phyloP scores from a whole-genome alignment of 2,329 filamentous ascomycete genomes.

The Conoideocrella luteorostrata region DNA sequence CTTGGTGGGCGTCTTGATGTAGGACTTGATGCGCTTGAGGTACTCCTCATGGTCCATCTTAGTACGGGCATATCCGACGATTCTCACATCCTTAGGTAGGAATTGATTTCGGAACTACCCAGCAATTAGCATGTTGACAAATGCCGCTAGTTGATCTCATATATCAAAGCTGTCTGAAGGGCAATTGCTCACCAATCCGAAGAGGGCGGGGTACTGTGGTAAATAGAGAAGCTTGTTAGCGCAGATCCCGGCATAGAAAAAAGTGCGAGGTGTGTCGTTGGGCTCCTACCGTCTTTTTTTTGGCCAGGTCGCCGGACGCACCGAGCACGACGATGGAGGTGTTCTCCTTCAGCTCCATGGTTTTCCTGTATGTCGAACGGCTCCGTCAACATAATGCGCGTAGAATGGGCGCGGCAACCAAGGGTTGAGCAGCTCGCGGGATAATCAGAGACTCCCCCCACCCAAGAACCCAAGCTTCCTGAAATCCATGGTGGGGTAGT shows the following conservation, averaged over 20 bases:
- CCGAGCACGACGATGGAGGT: constrained; percentile 94
- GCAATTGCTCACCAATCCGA: constrained; percentile 72
- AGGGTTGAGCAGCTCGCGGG: constrained; percentile 3
- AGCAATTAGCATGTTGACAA: not conserved
- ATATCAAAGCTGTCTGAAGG: not conserved
- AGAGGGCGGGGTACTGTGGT: constrained; percentile 83
- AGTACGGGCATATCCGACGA: constrained; percentile 97
- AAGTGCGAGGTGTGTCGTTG: constrained; percentile 5
- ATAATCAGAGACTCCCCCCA: constrained; percentile 5
- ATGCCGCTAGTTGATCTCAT: not conserved
- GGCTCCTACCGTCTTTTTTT: constrained; percentile 90
- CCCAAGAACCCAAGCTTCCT: constrained; percentile 8
- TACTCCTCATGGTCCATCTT: constrained; percentile 99
- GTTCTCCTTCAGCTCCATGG: constrained; percentile 96
- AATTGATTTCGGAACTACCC: constrained; percentile 94
- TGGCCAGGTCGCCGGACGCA: constrained; percentile 93
- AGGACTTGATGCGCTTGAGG: constrained; percentile 87
- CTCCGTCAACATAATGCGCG: constrained; percentile 9
- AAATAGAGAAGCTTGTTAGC: constrained; percentile 16
- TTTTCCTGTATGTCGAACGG: constrained; percentile 42
- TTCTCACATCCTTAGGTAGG: constrained; percentile 91
- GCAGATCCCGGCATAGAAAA: not conserved
- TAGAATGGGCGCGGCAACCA: not conserved
- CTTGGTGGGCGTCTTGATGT: constrained; percentile 98
- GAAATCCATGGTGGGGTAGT: constrained; percentile 10